Conservation (phyloP, 768 basidiomycete species). For the Crepidotus variabilis region DNA sequence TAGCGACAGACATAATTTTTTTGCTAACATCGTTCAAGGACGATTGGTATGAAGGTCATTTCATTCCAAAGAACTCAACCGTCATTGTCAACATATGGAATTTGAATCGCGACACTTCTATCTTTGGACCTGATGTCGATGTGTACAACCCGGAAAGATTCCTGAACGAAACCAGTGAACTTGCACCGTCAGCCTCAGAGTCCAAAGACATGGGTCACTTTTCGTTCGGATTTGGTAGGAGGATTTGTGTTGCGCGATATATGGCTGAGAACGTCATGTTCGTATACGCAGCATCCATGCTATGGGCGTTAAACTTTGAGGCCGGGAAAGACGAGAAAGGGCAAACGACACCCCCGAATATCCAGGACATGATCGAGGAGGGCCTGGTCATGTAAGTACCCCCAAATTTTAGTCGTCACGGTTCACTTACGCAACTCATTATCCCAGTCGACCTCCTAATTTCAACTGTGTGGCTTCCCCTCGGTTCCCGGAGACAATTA, state of each 20-base stretch:
- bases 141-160: conserved; percentile 27
- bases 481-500: neutral
- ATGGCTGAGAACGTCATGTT: conserved; percentile 30
- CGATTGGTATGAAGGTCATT: conserved; percentile 1
- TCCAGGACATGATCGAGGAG: neutral
- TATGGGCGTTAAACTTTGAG: conserved; percentile 16
- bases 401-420: neutral
- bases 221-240: conserved; percentile 24
- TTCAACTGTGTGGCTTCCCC: neutral
- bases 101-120: neutral
- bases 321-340: neutral
- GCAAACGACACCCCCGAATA: neutral
- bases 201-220: conserved; percentile 12
- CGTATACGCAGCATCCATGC: conserved; percentile 25
- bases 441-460: neutral
- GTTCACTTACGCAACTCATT: neutral
- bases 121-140: conserved; percentile 11
- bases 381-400: neutral
- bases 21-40: neutral
- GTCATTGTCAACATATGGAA: neutral
- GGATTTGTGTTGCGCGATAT: conserved; percentile 29
- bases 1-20: neutral
- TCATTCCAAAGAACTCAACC: neutral
- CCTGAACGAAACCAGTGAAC: conserved; percentile 2
- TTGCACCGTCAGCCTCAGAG: conserved; percentile 6